Percentiles rank a stretch among this genome's conserved stretches.
These are phyloP conservation scores for Tetrahymena elliotti DNA, from an alignment of 73 alveolate genomes.

Conservation along the genomic window DNA sequence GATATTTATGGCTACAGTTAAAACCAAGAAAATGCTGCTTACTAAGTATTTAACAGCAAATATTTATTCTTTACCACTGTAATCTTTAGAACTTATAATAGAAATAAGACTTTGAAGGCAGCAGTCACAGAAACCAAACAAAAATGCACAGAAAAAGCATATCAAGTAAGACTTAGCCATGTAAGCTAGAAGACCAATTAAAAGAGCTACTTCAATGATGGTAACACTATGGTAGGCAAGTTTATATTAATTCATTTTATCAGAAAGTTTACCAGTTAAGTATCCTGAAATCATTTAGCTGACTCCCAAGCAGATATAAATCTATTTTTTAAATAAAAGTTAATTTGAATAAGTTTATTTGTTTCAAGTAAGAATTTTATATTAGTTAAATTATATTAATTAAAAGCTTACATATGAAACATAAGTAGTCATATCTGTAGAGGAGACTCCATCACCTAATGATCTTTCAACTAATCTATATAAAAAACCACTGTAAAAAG, in stretches of 20 bases:
- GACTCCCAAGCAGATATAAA: neutral
- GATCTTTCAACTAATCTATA: conserved; percentile 24
- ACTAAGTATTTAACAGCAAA: neutral
- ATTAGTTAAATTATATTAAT: neutral
- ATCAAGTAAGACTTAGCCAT: neutral
- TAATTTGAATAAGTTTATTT: neutral
- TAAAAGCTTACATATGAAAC: neutral
- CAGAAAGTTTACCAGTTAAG: neutral
- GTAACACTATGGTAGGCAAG: neutral
- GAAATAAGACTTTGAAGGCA: neutral
- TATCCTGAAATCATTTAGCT: neutral
- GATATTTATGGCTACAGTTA: neutral
- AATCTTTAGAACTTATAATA: neutral
- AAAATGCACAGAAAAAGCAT: neutral
- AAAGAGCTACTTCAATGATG: neutral
- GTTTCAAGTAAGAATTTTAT: neutral
- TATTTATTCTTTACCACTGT: neutral
- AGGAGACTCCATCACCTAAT: neutral
- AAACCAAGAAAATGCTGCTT: neutral
- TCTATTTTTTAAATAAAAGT: neutral
- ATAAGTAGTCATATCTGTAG: neutral
- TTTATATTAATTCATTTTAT: neutral
- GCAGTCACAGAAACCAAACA: neutral
- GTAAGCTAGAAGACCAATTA: neutral
- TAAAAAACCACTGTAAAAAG: conserved; percentile 38